phyloP scores from a whole-genome alignment of 441 rosid species.

The Erysimum cheiri region DNA sequence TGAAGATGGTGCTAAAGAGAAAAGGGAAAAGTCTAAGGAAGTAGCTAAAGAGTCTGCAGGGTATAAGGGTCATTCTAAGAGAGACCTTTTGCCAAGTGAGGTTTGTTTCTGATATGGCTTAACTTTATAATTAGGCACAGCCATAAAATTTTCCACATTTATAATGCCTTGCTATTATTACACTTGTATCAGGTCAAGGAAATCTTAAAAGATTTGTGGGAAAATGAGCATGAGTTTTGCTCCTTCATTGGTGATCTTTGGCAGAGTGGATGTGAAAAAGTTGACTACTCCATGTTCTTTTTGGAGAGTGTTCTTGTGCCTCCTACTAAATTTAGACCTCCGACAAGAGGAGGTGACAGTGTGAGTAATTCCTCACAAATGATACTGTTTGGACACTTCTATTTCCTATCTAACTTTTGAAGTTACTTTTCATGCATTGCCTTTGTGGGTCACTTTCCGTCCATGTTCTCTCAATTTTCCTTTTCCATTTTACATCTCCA shows the following conservation, averaged over 20 bases:
- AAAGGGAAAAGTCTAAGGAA: conserved; percentile 38
- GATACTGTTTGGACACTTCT: conserved; percentile 3
- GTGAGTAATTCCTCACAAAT: conserved; percentile 46
- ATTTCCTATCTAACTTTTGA: conserved; percentile 11
- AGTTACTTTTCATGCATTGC: conserved; percentile 11
- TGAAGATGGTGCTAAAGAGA: conserved; percentile 47
- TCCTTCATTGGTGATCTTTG: conserved; percentile 80
- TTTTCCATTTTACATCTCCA: background rate
- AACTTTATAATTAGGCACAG: background rate
- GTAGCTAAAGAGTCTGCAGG: conserved; percentile 45
- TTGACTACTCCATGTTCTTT: conserved; percentile 75
- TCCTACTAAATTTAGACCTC: conserved; percentile 91
- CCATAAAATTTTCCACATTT: background rate
- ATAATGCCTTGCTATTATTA: conserved; percentile 11
- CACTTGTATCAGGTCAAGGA: conserved; percentile 62
- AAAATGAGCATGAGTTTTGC: conserved; percentile 81
- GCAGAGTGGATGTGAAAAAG: conserved; percentile 58
- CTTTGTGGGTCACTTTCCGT: conserved; percentile 23
- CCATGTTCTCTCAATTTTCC: background rate
- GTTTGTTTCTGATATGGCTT: conserved; percentile 50
- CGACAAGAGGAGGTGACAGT: conserved; percentile 86
- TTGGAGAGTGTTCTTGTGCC: conserved; percentile 81
- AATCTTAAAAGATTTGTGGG: conserved; percentile 73
- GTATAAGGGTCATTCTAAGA: conserved; percentile 47
- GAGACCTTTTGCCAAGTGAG: conserved; percentile 78